phyloP scores from a whole-genome alignment of 768 basidiomycete species.

The Leucocoprinus birnbaumii region DNA sequence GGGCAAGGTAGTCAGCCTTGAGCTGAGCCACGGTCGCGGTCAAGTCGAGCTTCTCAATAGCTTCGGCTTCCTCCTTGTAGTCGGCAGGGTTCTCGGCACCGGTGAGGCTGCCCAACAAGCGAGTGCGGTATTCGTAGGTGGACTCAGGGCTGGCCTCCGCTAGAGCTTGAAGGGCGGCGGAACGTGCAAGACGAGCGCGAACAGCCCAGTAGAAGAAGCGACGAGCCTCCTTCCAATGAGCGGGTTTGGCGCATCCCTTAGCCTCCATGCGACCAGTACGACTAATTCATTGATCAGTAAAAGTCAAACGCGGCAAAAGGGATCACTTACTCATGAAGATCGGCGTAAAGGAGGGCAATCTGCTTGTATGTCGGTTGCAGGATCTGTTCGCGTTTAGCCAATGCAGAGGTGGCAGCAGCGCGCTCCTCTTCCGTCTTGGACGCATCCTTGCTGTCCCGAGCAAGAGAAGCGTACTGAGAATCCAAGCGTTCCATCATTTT shows the following conservation, averaged over 20 bases:
- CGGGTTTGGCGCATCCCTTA: slow-evolving; percentile 88
- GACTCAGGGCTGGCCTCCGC: slow-evolving; percentile 71
- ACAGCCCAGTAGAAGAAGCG: slow-evolving; percentile 94
- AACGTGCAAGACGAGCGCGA: slow-evolving; percentile 75
- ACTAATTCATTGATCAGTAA: slow-evolving; percentile 35
- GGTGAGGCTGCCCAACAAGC: slow-evolving; percentile 61
- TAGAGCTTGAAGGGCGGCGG: slow-evolving; percentile 59
- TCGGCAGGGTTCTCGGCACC: slow-evolving; percentile 49
- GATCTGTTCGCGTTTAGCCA: slow-evolving; percentile 74
- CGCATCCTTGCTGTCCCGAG: slow-evolving; percentile 74
- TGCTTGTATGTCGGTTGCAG: slow-evolving; percentile 92
- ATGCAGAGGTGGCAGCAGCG: slow-evolving; percentile 59
- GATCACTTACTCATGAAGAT: slow-evolving; percentile 85
- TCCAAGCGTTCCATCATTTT: slow-evolving; percentile 93
- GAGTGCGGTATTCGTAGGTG: slow-evolving; percentile 61
- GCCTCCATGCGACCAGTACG: slow-evolving; percentile 96
- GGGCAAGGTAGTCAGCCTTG: slow-evolving; percentile 65
- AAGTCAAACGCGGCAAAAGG: neutral
- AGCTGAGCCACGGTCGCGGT: slow-evolving; percentile 60
- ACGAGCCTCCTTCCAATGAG: slow-evolving; percentile 86
- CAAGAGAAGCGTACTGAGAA: slow-evolving; percentile 73
- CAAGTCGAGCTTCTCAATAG: slow-evolving; percentile 71
- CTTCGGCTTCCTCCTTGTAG: slow-evolving; percentile 56
- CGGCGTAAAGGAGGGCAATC: slow-evolving; percentile 90
- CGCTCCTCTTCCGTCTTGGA: slow-evolving; percentile 75